These are phyloP conservation scores for Fusarium coffeatum DNA, from an alignment of 2,329 filamentous ascomycete species.

Conservation along the genomic window DNA sequence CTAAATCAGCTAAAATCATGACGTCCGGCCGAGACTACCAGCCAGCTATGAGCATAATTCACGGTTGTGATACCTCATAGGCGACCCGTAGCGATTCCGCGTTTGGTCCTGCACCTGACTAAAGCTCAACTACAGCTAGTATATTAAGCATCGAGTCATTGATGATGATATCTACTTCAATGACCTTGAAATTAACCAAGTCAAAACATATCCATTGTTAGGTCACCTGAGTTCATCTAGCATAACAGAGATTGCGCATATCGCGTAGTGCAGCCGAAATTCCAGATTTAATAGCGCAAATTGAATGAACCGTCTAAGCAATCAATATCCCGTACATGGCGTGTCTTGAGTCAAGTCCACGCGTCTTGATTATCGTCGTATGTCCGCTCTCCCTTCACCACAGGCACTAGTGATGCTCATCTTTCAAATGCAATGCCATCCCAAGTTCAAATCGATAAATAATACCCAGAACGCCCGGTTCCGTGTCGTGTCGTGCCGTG, in stretches of 20 bases:
- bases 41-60: not conserved
- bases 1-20: slow-evolving; percentile 3
- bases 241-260: not conserved
- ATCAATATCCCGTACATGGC: slow-evolving; percentile 42
- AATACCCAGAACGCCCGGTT: slow-evolving; percentile 46
- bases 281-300: slow-evolving; percentile 14
- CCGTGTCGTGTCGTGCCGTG: slow-evolving; percentile 40
- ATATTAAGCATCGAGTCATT: not conserved
- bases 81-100: not conserved
- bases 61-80: not conserved
- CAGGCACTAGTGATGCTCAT: slow-evolving; percentile 20
- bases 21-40: not conserved
- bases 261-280: not conserved
- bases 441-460: slow-evolving; percentile 44
- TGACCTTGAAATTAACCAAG: not conserved
- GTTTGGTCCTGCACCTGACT: not conserved
- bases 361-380: slow-evolving; percentile 30
- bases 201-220: not conserved
- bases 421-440: slow-evolving; percentile 44
- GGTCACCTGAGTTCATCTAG: not conserved
- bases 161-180: not conserved
- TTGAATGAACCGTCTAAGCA: slow-evolving; percentile 38
- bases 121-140: not conserved
- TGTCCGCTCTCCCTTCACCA: slow-evolving; percentile 5
- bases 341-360: slow-evolving; percentile 17